phyloP scores from a whole-genome alignment of 2,329 filamentous ascomycete species.

The Ophiognomonia clavigignenti-juglandacearum region DNA sequence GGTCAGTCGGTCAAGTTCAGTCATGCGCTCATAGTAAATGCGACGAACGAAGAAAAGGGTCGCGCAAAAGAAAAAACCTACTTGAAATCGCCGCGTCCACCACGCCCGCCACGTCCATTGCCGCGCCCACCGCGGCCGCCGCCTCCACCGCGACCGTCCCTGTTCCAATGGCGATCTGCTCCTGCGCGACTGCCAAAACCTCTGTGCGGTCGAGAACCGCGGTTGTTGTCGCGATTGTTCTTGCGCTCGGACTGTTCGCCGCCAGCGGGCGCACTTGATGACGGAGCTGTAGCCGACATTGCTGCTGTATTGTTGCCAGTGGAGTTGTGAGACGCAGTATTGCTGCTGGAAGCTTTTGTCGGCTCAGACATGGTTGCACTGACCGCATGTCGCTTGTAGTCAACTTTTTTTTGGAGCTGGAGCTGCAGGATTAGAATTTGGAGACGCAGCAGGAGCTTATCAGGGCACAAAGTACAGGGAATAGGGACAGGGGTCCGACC shows the following conservation, averaged over 20 bases:
- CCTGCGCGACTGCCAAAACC: conserved; percentile 7
- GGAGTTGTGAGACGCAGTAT: neutral
- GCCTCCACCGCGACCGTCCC: conserved; percentile 3
- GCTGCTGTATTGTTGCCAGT: neutral
- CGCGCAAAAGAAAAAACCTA: neutral
- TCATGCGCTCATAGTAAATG: neutral
- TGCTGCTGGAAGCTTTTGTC: conserved; percentile 4
- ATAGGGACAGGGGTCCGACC: no score
- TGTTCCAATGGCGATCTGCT: no score
- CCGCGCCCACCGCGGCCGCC: conserved; percentile 8
- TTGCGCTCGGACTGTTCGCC: conserved; percentile 4
- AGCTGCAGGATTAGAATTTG: neutral
- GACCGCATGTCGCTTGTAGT: no score
- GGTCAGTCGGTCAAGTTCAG: conserved; percentile 5
- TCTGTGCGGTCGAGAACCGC: neutral
- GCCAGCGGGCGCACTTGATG: neutral
- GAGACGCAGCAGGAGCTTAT: no score
- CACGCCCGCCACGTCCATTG: conserved; percentile 5
- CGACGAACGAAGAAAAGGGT: neutral
- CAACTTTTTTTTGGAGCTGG: conserved; percentile 7
- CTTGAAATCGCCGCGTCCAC: conserved; percentile 8
- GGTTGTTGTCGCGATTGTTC: conserved; percentile 6
- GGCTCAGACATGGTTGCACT: conserved; percentile 11
- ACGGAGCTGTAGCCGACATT: neutral
- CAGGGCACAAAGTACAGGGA: no score